A percentile compares a stretch with the other conserved stretches of the same genome.
Conservation (phyloP, 106 monocot genomes). For the Dioscorea dumetorum region DNA sequence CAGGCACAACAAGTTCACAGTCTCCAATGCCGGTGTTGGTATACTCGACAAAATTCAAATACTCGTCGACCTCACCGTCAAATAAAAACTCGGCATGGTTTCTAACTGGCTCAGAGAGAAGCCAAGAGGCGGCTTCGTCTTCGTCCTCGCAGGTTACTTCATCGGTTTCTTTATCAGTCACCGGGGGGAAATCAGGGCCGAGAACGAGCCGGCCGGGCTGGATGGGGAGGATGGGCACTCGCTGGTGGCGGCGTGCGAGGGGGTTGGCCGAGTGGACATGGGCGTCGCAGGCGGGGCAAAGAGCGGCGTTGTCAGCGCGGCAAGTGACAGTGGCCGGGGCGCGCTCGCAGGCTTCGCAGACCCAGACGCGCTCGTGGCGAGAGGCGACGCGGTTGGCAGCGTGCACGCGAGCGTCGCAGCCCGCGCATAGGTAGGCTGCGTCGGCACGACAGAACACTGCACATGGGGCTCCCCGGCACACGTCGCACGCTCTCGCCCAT, state of each 20-base stretch:
- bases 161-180: too few relatives aligned
- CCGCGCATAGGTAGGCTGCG: conserved; percentile 24
- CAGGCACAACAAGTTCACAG: conserved; percentile 8
- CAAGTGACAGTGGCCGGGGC: conserved; percentile 23
- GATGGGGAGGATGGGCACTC: conserved; percentile 6
- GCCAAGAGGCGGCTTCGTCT: conserved; percentile 1
- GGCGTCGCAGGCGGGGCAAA: conserved; percentile 26
- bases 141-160: background rate
- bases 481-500: conserved; percentile 24
- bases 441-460: conserved; percentile 23
- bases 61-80: conserved; percentile 14
- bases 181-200: too few relatives aligned
- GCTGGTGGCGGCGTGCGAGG: conserved; percentile 10
- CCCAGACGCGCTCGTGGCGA: conserved; percentile 23
- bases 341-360: conserved; percentile 29
- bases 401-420: conserved; percentile 24
- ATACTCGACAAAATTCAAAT: conserved; percentile 5
- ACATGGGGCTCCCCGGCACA: conserved; percentile 7
- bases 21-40: conserved; percentile 1
- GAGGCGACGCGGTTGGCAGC: conserved; percentile 20
- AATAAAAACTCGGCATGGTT: background rate
- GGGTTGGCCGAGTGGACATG: conserved; percentile 23
- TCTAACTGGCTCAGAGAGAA: background rate
- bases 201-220: background rate
- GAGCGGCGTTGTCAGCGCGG: conserved; percentile 23